Evolutionary conservation across 2,329 filamentous ascomycete genomes (phyloP).

Genomic region (Exutisphaerella laricina): DNA sequence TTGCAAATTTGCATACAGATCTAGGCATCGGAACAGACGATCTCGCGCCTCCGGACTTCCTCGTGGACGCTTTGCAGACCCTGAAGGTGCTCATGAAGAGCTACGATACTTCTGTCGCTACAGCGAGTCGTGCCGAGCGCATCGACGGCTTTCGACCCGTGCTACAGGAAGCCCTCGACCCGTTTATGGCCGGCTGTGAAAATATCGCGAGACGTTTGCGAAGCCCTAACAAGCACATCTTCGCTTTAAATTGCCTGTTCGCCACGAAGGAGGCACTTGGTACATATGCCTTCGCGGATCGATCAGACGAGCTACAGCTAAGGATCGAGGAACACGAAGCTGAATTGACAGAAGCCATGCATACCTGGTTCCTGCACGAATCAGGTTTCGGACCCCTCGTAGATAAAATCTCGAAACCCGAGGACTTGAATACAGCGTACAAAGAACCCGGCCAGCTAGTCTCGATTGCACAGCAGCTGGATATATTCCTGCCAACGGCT

Average conservation of each 20-base stretch:
- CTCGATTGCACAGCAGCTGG: conserved; percentile 67
- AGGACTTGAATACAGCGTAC: conserved; percentile 26
- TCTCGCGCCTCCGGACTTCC: conserved; percentile 70
- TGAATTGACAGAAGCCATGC: conserved; percentile 54
- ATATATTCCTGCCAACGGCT: conserved; percentile 87
- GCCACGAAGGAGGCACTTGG: conserved; percentile 53
- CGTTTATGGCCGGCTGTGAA: conserved; percentile 72
- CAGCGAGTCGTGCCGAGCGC: conserved; percentile 44
- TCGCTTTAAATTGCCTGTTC: conserved; percentile 66
- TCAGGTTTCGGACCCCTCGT: conserved; percentile 59
- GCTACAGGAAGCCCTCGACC: conserved; percentile 73
- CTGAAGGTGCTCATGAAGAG: conserved; percentile 75
- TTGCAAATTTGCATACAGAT: conserved; percentile 67
- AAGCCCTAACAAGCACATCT: conserved; percentile 59
- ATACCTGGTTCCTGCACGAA: conserved; percentile 62
- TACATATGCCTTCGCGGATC: conserved; percentile 56
- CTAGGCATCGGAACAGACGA: conserved; percentile 66
- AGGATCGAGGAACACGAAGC: conserved; percentile 31
- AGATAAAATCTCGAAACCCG: conserved; percentile 28
- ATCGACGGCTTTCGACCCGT: conserved; percentile 69
- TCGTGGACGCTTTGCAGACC: conserved; percentile 73
- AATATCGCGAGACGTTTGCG: conserved; percentile 59
- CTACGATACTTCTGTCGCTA: conserved; percentile 73
- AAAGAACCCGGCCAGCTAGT: conserved; percentile 45
- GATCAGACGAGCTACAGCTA: conserved; percentile 32